Evolutionary conservation across 805 yeast genomes (phyloP).

Genomic region (Teunomyces lycoperdinae): DNA sequence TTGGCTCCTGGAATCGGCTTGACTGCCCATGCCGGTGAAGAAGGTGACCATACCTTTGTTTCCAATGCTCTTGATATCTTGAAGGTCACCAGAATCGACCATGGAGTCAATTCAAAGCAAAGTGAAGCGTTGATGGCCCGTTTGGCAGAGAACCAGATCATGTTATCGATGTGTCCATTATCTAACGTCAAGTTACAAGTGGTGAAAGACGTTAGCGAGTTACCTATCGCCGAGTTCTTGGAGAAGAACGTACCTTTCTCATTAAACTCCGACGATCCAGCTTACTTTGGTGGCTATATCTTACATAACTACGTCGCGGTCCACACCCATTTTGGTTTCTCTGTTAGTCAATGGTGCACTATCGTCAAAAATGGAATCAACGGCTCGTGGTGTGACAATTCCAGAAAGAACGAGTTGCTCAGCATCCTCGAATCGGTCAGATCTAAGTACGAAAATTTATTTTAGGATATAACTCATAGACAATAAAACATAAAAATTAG

Average conservation of each 20-base stretch:
- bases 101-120: constrained; percentile 67
- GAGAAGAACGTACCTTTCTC: constrained; percentile 68
- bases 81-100: constrained; percentile 68
- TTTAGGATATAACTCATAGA: neutral
- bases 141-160: constrained; percentile 51
- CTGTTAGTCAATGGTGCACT: constrained; percentile 55
- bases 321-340: constrained; percentile 63
- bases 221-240: constrained; percentile 62
- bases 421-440: constrained; percentile 43
- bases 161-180: constrained; percentile 75
- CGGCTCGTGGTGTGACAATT: constrained; percentile 71
- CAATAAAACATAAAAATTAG: neutral
- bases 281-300: constrained; percentile 23
- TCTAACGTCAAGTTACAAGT: constrained; percentile 76
- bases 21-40: constrained; percentile 91
- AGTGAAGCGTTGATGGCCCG: constrained; percentile 52
- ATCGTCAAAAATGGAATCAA: constrained; percentile 65
- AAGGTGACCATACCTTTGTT: constrained; percentile 75
- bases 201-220: constrained; percentile 60
- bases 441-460: constrained; percentile 30
- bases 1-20: constrained; percentile 53
- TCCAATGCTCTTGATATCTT: constrained; percentile 51
- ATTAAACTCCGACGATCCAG: constrained; percentile 76
- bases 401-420: constrained; percentile 50
- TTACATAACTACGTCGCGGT: constrained; percentile 71